Base-by-base conservation (phyloP, 352 stramenopile species). In the Pythium phragmiticola region DNA sequence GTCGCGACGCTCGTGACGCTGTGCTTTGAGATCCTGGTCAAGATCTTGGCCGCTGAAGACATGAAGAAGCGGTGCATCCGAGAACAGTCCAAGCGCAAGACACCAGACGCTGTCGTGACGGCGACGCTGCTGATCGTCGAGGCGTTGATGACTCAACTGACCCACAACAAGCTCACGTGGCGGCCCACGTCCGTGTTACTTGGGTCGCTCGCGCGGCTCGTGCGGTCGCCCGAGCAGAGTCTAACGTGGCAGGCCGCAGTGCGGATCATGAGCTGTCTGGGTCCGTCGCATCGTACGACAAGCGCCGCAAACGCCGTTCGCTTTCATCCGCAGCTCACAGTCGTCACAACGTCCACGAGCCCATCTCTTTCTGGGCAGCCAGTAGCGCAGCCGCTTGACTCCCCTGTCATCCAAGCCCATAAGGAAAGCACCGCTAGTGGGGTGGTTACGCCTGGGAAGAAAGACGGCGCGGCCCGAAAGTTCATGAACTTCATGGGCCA, bases 221-320 rank as follows among this genome's bases (percentile, higher is more conserved):
- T 82, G 43, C 72, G 76, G 21, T 64, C 66, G 1, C 77, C 74
- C 0, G 62, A 66, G 9, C 72, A 70, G 33, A 72, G 71, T 11
- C n/a, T 21, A 0, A 68, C 77, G 43, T 90, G 82, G 82, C 45
- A 70, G 56, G 66, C 76, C 1, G 58, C 65, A 2, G 67, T 82
- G 16, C 69, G 69, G 13, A 77, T 88, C 19, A 63, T 88, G 33
- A 76, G 58, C 42, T 82, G 67, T 48, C 17, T 85, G 14, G 65
- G 63, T 14, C 55, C 66, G 13, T 68, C 72, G 21, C 30, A 36
- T 19, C 53, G 53, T 7, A 42, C 54, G 7, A 54, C 46, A 2
- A 65, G 49, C 26, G 42, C 53, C 3, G 19, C 48, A 1, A 39
- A 0, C 49, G 42, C 14, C 34, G 30, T 46, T 5, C 43, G 43